Base-by-base conservation (phyloP, 208 protist genomes). In the Acanthamoeba culbertsoni region DNA sequence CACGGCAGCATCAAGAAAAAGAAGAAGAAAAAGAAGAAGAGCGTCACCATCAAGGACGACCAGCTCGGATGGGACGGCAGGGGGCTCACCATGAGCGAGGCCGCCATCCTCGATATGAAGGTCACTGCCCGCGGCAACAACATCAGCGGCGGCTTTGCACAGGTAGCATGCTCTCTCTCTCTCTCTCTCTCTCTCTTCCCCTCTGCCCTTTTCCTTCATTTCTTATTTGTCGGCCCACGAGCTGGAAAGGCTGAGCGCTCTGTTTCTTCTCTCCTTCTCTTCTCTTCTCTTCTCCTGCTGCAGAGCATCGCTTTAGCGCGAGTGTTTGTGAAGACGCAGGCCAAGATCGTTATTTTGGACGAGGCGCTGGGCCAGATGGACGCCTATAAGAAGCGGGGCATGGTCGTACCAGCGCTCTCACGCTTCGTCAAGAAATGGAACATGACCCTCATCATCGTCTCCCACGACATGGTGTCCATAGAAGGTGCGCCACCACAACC, bases 381-480 rank as follows among this genome's bases (percentile, higher is more conserved):
- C 55, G 43, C 84, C 0, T 95, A 84, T n/a, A 95, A 95, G 63
- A 95, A 95, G 53, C 31, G 92, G 8, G 92, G 88, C 18, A 93
- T 95, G n/a, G 77, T 94, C 7, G 65, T 94, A 20, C 92, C 94
- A 26, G 90, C 90, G 28, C 82, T 95, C 2, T 86, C 88, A 20
- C 37, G 71, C 23, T 95, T 95, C 62, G 86, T 89, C 0, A 77
- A 86, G 33, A 86, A 65, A 75, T 82, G 93, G 59, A 62, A 92
- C 31, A 95, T 95, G 33, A 93, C 94, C 23, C 45, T 95, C 1
- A 95, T 95, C 28, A 91, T 95, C 31, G 88, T 95, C 0, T 93
- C 94, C 20, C 94, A 95, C 43, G 94, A 95, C 45, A 28, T 95
- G 12, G 55, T 62, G 0, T 62, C 37, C 0, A 53, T 93, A 0